These are phyloP conservation scores for Steccherinum ochraceum DNA, from an alignment of 768 basidiomycete genomes.

Conservation along the genomic window DNA sequence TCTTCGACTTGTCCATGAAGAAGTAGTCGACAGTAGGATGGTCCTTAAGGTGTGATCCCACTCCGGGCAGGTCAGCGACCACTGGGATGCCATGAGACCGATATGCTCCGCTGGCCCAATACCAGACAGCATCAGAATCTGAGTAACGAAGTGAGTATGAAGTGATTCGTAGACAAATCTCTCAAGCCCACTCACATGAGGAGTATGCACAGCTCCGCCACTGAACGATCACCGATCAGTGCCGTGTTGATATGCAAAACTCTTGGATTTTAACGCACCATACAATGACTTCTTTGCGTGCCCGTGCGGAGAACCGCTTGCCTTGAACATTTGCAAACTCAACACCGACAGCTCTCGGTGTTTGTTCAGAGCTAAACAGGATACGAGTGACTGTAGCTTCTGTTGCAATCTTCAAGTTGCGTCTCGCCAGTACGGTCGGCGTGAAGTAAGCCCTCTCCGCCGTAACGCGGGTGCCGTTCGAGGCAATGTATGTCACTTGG, in stretches of 20 bases:
- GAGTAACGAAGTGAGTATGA: slow-evolving; percentile 3
- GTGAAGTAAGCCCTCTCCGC: slow-evolving; percentile 66
- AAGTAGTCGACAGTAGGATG: slow-evolving; percentile 51
- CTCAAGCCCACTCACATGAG: slow-evolving; percentile 32
- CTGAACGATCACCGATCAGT: slow-evolving; percentile 23
- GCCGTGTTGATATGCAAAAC: too few relatives aligned
- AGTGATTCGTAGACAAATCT: background rate
- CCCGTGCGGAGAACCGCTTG: slow-evolving; percentile 37
- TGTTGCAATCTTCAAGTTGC: slow-evolving; percentile 58
- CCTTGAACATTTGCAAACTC: slow-evolving; percentile 44
- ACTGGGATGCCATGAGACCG: slow-evolving; percentile 45
- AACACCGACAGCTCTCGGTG: slow-evolving; percentile 50
- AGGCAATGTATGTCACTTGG: slow-evolving; percentile 62
- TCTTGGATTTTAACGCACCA: slow-evolving; percentile 36
- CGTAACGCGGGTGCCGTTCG: slow-evolving; percentile 47
- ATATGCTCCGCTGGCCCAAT: slow-evolving; percentile 64
- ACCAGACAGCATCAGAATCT: slow-evolving; percentile 71
- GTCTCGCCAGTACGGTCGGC: slow-evolving; percentile 51
- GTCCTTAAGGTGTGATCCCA: slow-evolving; percentile 70
- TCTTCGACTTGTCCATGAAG: slow-evolving; percentile 44
- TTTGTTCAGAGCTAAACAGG: slow-evolving; percentile 33
- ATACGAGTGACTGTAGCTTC: slow-evolving; percentile 52
- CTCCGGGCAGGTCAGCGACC: slow-evolving; percentile 60
- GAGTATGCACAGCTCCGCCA: slow-evolving; percentile 58
- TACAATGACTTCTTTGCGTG: slow-evolving; percentile 54